Base-by-base conservation (phyloP, 768 basidiomycete genomes). In the Lactarius hengduanensis region DNA sequence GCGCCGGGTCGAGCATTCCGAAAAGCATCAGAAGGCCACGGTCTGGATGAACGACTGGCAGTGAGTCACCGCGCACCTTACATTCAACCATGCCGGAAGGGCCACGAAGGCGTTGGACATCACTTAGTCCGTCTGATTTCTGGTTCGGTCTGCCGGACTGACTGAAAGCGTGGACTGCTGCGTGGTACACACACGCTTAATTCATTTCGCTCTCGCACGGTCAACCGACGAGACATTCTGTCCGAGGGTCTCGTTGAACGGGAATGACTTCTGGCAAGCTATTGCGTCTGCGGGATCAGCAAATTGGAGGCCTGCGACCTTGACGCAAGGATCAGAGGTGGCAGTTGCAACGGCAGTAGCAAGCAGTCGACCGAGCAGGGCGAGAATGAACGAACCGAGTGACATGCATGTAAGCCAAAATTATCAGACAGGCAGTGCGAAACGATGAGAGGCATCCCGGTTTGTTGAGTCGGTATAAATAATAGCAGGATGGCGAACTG, bases 201-300 rank as follows among this genome's bases (percentile, higher is more conserved):
- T 32, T 32, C 32, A 32, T 32, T 30, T 30, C 32, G 32, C 32
- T 32, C 30, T 30, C 30, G 30, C 30, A 0, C 30, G 30, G 32
- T 32, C 32, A 40, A 71, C 73, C 1, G 70, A 70, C n/a, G 79
- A 45, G n/a, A 78, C 75, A 62, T 79, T 80, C 64, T 77, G 72
- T 53, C 76, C 70, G 18, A 79, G 64, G 13, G 75, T 77, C 71
- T 80, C 79, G 53, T 77, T 76, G 73, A 79, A 78, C 3, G 79
- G 77, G 69, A 79, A 80, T 22, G 73, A 71, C 69, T 68, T 72
- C 13, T 72, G 64, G 61, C 75, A 76, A 1, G 86, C 83, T 47
- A 87, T 76, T 20, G 81, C 85, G 64, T 85, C 82, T 2, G 81
- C 77, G 13, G 87, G 84, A 13, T 75, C 77, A 13, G 80, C 82